Evolutionary conservation across 2,329 filamentous ascomycete species (phyloP), one percentile per base, ranked within the genome.

Genomic region (Aureobasidium musti): DNA sequence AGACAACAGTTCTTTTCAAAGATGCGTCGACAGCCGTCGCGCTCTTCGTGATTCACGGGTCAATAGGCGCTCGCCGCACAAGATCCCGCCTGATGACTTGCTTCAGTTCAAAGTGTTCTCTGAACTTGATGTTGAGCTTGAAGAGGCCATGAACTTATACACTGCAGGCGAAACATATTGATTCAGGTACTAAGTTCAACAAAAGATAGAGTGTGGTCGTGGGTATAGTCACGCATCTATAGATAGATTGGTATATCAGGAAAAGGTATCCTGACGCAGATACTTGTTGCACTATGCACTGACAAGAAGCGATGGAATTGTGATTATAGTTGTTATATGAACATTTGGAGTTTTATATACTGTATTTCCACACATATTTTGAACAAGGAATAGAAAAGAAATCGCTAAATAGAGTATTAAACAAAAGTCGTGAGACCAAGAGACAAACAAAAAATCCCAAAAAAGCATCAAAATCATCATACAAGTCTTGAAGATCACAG

Each of bases 321-420:
- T 57, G 1, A 14, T n/a, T 57, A 28, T 3, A n/a, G n/a, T n/a
- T 49, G 45, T 52, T n/a, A 10, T 17, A 30, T 52, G 26, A 30
- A 33, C 8, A 5, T 43, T 21, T 45, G 37, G 10, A 17, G 33
- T 14, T 2, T 41, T 30, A 59, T 21, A 45, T 59, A 26, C 26
- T 45, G 17, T 30, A 23, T 45, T 33, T 59, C 13, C 17, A 45
- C 23, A 59, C 23, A 21, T 45, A 6, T 59, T 45, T 61, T 50
- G 57, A 37, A 50, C 17, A 50, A 61, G 6, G 5, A 13, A 49
- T 30, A 50, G n/a, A 49, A 49, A 39, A 26, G 26, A 28, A 39
- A 50, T 49, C 57, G 43, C 41, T 59, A 45, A 59, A 43, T n/a
- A 21, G n/a, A 37, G 30, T 61, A 61, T 35, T 49, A 61, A 49